Evolutionary conservation across 495 filamentous ascomycete species (phyloP).

Genomic region (Annulohypoxylon maeteangense): DNA sequence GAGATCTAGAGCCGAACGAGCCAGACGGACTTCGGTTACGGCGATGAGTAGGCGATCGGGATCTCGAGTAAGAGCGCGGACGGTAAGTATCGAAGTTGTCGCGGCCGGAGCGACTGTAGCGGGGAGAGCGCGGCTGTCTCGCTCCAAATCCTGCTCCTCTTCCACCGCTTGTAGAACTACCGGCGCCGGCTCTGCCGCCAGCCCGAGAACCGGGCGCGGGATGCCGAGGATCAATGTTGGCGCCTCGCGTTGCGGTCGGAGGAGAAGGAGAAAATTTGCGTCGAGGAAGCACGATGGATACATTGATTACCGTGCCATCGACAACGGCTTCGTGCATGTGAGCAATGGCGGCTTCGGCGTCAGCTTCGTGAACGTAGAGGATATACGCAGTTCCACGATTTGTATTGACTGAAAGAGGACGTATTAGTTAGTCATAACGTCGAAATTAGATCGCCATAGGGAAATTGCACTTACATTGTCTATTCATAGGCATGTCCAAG

Average conservation of each 20-base stretch:
- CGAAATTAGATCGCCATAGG: neutral
- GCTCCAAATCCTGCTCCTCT: slow-evolving; percentile 39
- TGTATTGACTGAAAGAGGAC: slow-evolving; percentile 70
- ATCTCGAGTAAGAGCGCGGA: slow-evolving; percentile 63
- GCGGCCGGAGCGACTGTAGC: slow-evolving; percentile 53
- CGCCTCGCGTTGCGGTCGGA: slow-evolving; percentile 60
- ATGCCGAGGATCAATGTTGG: slow-evolving; percentile 59
- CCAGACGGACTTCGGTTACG: slow-evolving; percentile 54
- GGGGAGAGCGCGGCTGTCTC: slow-evolving; percentile 53
- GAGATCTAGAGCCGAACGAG: slow-evolving; percentile 47
- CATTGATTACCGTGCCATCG: slow-evolving; percentile 86
- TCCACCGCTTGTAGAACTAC: slow-evolving; percentile 45
- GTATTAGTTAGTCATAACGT: neutral
- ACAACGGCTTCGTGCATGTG: slow-evolving; percentile 99
- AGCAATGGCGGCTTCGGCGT: slow-evolving; percentile 89
- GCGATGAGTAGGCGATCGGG: slow-evolving; percentile 64
- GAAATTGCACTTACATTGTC: slow-evolving; percentile 70
- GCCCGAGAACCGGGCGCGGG: slow-evolving; percentile 53
- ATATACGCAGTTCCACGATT: slow-evolving; percentile 97
- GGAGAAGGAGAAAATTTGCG: slow-evolving; percentile 68
- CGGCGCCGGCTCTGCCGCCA: slow-evolving; percentile 45
- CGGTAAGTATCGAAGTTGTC: slow-evolving; percentile 64
- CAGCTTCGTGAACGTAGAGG: slow-evolving; percentile 76
- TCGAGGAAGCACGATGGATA: slow-evolving; percentile 92
- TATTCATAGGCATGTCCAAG: slow-evolving; percentile 89